Evolutionary conservation across 352 stramenopile genomes (phyloP), one percentile per base, ranked within the genome.

Genomic region (Aphanomyces cochlioides): DNA sequence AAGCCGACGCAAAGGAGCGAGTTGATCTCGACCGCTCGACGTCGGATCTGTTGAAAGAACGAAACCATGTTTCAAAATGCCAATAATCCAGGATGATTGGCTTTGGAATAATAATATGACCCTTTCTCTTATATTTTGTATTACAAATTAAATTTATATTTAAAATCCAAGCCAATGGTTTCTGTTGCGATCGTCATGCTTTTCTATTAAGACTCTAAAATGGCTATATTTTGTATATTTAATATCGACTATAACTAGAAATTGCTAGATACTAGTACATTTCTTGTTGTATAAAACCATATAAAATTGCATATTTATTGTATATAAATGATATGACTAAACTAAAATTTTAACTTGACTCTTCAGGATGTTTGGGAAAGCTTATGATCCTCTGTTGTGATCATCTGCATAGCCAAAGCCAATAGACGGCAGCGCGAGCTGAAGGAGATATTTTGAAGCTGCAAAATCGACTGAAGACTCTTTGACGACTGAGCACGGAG

Each of bases 1-100:
- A 99, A 82, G 7, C 97, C 97, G 41, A 99, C 90, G 79, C 97
- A 99, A 4, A 99, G 85, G 63, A 99, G 83, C 58, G 96, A 99
- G 78, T 99, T 85, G 57, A 97, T 86, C 63, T 84, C 81, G 68
- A 85, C 68, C 21, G 96, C 91, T 67, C 97, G 90, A 28, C 81
- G 75, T 59, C 94, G 83, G 61, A 99, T 64, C 57, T 76, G 74
- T 57, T 81, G 75, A 79, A 98, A 98, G 81, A 98, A 98, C 36
- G 64, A 63, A 34, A 50, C 47, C 64, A 70, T 70, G 19, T 41
- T 53, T 28, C 43, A 67, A 13, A 61, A 61, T 37, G n/a, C 37
- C 19, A 39, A 61, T 2, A 37, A 37, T 61, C 6, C 28, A 37
- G 28, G 17, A 19, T 41, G 54, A 37, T 37, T 17, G 19, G 6